Conservation (phyloP, 2,329 filamentous ascomycete species). For the Penicillium sp. region DNA sequence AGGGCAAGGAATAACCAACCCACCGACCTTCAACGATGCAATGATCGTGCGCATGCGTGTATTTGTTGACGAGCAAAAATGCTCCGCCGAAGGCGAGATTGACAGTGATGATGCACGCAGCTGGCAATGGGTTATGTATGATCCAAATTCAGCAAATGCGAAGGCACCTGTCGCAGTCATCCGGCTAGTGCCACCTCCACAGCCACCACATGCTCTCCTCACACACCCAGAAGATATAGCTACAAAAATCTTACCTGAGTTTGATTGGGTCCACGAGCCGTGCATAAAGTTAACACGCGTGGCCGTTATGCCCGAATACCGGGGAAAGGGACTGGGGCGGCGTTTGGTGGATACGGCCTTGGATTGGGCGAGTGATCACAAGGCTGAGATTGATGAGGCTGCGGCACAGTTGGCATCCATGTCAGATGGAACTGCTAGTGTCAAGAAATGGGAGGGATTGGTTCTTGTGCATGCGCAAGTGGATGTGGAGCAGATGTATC, state of each 20-base stretch:
- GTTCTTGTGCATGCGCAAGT: constrained; percentile 79
- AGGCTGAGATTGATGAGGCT: constrained; percentile 45
- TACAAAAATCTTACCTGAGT: constrained; percentile 19
- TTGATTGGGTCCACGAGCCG: constrained; percentile 62
- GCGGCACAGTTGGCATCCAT: constrained; percentile 29
- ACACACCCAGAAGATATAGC: constrained; percentile 22
- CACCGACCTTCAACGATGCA: constrained; percentile 60
- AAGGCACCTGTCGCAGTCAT: constrained; percentile 68
- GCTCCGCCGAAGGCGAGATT: constrained; percentile 67
- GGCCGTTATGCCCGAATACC: constrained; percentile 66
- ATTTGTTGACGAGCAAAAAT: constrained; percentile 59
- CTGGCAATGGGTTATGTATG: constrained; percentile 88
- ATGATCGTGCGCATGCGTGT: constrained; percentile 59
- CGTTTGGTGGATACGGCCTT: constrained; percentile 68
- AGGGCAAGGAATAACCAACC: constrained; percentile 32
- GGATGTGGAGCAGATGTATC: constrained; percentile 65
- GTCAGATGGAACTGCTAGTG: constrained; percentile 46
- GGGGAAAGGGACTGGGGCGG: constrained; percentile 64
- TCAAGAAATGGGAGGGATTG: constrained; percentile 66
- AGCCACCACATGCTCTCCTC: constrained; percentile 57
- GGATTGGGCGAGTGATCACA: constrained; percentile 66
- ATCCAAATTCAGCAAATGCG: constrained; percentile 40
- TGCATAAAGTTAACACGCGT: constrained; percentile 82
- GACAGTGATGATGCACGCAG: constrained; percentile 77
- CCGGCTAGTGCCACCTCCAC: constrained; percentile 78